Evolutionary conservation across 371 early-diverging fungal genomes (phyloP), one percentile per base, ranked within the genome.

Genomic region (Mortierella sp.): DNA sequence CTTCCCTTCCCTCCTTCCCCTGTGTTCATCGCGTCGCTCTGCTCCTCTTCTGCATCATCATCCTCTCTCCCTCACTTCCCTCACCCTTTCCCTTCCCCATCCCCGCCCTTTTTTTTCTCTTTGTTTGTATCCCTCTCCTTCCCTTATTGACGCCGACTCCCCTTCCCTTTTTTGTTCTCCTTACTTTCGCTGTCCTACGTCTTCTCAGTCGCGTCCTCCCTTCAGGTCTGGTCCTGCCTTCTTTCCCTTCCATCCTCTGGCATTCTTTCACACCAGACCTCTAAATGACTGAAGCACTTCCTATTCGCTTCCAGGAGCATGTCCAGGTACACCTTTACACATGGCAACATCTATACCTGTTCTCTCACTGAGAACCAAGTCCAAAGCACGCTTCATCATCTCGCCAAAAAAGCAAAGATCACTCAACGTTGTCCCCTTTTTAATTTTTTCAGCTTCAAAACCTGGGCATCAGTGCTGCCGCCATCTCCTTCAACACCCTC

Each of bases 401-500:
- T 16, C 60, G 45, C 50, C 34, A 34, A n/a, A 58, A 45, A 24
- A 60, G 50, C 50, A 63, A 44, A 19, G 38, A 44, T 44, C 68
- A 63, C 50, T 65, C 58, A 44, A 47, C 68, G 21, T 38, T 58
- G 31, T 45, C 24, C 14, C 50, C 42, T 38, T 68, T 31, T 42
- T 9, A 50, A 68, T 68, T 38, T 68, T 9, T 65, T 42, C 76
- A 99, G 99, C 96, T 99, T 79, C 95, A 94, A 90, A 91, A 94
- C 70, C 90, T 98, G 81, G 98, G 98, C 73, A 96, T 99, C 84
- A 97, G 97, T 89, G 93, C 96, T 21, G 94, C 95, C 47, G 96
- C 93, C 87, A 99, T 99, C 88, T 96, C 97, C 78, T 99, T 99
- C 91, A 97, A 96, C 88, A 99, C 96, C 26, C 94, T 99, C 79